Base-by-base conservation (phyloP, 306 rosid species). In the Trichosanthes truncata region DNA sequence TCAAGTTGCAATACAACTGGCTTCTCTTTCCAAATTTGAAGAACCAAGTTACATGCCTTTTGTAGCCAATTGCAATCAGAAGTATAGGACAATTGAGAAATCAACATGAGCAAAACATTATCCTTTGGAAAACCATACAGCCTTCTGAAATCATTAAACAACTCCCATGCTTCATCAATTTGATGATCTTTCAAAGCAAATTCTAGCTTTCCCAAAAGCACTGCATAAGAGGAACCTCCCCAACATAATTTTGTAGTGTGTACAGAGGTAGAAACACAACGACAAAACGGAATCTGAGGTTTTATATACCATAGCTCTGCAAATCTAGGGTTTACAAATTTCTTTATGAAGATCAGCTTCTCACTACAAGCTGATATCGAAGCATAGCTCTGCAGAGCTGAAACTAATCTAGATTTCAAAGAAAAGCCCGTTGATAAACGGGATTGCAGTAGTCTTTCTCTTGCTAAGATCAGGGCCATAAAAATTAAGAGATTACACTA, bases 61-160 rank as follows among this genome's bases (percentile, higher is more conserved):
- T 82, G 77, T 45, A 89, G 81, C 89, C 85, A 89, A 29, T 35
- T 83, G 60, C 82, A 79, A 59, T 87, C 86, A 46, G 87, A 89
- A 14, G 91, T 88, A 79, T 91, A 94, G 4, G 86, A 89, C 57
- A 90, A 67, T 55, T 83, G 89, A 80, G 86, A 85, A 38, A 94
- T 84, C 65, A 94, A 82, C 83, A 87, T 81, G 83, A 71, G 84
- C 85, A 91, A 65, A 23, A 92, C 59, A 20, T 80, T 60, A 82
- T 78, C 82, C 41, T 84, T 85, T 12, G 97, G 97, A 80, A 89
- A 89, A n/a, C 97, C 97, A 81, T 92, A 87, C 73, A 89, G 86
- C n/a, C 78, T 85, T 73, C 78, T 88, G 66, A 88, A 92, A 87
- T 91, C 91, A 45, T 62, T 79, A 84, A 91, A 92, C 8, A 80